Evolutionary conservation across 768 basidiomycete genomes (phyloP), one percentile per base, ranked within the genome.

Genomic region (Paxillus ammoniavirescens): DNA sequence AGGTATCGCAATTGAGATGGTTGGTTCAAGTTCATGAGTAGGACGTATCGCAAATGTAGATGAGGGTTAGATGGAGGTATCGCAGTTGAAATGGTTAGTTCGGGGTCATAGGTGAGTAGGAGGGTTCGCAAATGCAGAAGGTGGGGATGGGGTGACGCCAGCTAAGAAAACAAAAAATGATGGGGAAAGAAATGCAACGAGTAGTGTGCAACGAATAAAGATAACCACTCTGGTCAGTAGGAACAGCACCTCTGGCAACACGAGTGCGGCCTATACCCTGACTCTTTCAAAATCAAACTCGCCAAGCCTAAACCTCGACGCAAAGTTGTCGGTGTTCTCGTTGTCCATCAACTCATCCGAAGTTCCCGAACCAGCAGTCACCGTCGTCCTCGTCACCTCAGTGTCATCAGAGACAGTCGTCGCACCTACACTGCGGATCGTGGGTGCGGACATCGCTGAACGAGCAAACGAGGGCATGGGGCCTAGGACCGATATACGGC

Each of bases 381-480:
- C 42, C 3, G 63, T 59, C 23, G 69, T 60, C 14, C 59, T 61
- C 33, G 60, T 69, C 18, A 63, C 42, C 14, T 66, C 68, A 0
- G 70, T 70, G 8, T 70, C 68, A 7, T 65, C 64, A 8, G 70
- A 70, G 17, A 59, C 62, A 15, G 68, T 70, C 14, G 68, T 70
- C 23, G 60, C 58, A 12, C 66, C 70, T 28, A 70, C 54, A 44
- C 69, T 71, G 5, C 64, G 64, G 45, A 70, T 68, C 30, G 70
- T 70, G 3, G 68, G 65, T 42, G 68, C 54, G 1, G n/a, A 58
- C 43, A 56, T 57, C 9, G 44, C 41, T 2, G 68, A 70, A 36
- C 52, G 64, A 14, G 52, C 55, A 49, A 72, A 70, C 1, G 70
- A 70, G 3, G 68, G 68, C 70, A 70, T 72, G 5, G 68, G 68